Percentiles rank a stretch among this genome's conserved stretches.
Conservation (phyloP, 1,284 basidiomycete species). For the Xerocomus cyaneibrunnescens region DNA sequence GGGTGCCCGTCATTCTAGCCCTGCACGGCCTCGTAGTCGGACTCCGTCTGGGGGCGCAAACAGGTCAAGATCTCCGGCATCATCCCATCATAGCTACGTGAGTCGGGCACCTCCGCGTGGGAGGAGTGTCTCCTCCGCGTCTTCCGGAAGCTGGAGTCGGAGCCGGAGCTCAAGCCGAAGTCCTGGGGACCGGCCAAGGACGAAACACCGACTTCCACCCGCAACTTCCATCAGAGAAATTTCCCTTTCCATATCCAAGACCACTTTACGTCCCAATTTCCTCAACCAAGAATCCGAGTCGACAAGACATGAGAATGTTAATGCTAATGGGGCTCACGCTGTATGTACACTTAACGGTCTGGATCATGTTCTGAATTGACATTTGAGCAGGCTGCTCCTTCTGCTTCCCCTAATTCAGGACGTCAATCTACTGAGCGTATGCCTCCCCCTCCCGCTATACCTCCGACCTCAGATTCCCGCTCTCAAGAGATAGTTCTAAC, state of each 20-base stretch:
- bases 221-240: slow-evolving; percentile 46
- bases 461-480: slow-evolving; percentile 17
- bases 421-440: slow-evolving; percentile 31
- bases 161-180: slow-evolving; percentile 57
- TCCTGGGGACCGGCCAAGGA: slow-evolving; percentile 46
- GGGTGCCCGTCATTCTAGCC: slow-evolving; percentile 50
- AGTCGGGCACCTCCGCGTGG: slow-evolving; percentile 33
- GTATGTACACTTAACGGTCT: slow-evolving; percentile 23
- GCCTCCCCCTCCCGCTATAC: slow-evolving; percentile 33
- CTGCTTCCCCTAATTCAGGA: slow-evolving; percentile 22
- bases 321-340: slow-evolving; percentile 37
- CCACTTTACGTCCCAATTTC: slow-evolving; percentile 23
- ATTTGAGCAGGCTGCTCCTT: slow-evolving; percentile 18
- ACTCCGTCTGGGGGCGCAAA: slow-evolving; percentile 35
- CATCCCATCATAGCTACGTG: slow-evolving; percentile 36
- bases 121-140: slow-evolving; percentile 48
- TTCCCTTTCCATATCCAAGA: slow-evolving; percentile 37
- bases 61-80: slow-evolving; percentile 40
- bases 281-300: slow-evolving; percentile 27
- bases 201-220: slow-evolving; percentile 63
- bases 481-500: slow-evolving; percentile 14
- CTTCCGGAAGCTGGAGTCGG: slow-evolving; percentile 48
- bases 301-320: slow-evolving; percentile 28
- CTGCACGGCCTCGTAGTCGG: slow-evolving; percentile 35
- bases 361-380: slow-evolving; percentile 10